These are phyloP conservation scores for Lodderomyces metapsilosis DNA, from an alignment of 1,139 yeast genomes.

Conservation along the genomic window DNA sequence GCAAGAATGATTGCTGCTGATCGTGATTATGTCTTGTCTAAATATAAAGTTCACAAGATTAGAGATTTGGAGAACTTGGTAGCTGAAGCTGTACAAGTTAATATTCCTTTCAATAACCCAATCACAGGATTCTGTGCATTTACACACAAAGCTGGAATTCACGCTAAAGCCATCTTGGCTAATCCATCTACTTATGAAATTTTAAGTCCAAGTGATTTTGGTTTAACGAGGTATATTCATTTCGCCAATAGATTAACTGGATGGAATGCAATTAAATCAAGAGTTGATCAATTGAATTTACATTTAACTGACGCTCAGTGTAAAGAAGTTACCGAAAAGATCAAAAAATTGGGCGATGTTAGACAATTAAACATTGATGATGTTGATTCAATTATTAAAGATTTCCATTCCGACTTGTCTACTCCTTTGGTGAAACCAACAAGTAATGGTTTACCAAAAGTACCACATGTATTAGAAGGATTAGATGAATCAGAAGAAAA, in stretches of 20 bases:
- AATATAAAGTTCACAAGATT: conserved; percentile 93
- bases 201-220: conserved; percentile 91
- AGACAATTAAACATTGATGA: conserved; percentile 94
- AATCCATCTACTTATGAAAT: conserved; percentile 98
- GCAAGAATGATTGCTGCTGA: conserved; percentile 99
- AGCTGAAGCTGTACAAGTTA: conserved; percentile 96
- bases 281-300: conserved; percentile 96
- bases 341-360: conserved; percentile 91
- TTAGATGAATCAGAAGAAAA: conserved; percentile 13
- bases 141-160: conserved; percentile 99
- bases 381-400: conserved; percentile 94
- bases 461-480: conserved; percentile 14
- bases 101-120: conserved; percentile 97
- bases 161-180: conserved; percentile 97
- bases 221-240: conserved; percentile 92
- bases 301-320: conserved; percentile 87
- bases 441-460: conserved; percentile 12
- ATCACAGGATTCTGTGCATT: conserved; percentile 99
- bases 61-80: conserved; percentile 95
- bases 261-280: conserved; percentile 97
- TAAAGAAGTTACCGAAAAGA: conserved; percentile 92
- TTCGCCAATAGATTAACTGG: conserved; percentile 98
- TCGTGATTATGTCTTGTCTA: conserved; percentile 91
- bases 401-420: conserved; percentile 71
- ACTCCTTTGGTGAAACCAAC: conserved; percentile 18